Base-by-base conservation (phyloP, 2,329 filamentous ascomycete genomes). In the Colletotrichum costaricense region DNA sequence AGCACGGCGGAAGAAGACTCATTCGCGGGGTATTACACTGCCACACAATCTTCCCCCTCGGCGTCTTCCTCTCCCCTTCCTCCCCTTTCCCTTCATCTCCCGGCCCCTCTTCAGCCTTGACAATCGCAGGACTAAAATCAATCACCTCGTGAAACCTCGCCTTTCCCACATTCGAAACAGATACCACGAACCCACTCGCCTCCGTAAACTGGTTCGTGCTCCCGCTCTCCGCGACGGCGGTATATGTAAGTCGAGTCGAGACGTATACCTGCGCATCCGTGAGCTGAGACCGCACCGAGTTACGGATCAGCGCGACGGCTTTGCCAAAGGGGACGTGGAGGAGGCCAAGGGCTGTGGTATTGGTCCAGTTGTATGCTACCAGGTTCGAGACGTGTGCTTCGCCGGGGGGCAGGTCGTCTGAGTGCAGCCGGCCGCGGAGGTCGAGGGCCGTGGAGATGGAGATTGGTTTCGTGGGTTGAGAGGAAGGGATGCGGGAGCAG, bases 351-450 rank as follows among this genome's bases (percentile, higher is more conserved):
- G 67, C 62, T 6, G 42, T 70, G 19, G 66, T 56, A 6, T 52
- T 69, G 2, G 70, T 73, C 70, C 70, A 73, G 67, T 72, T 73
- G 35, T 73, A 71, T 2, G 67, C 71, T 7, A 73, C 62, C 8
- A 73, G 28, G n/a, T 72, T 71, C 2, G 67, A 58, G 12, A 73
- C 56, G 58, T 73, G 67, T 9, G 63, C 71, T 2, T 60, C 46
- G 26, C 67, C 49, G 5, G 46, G 1, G 2, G 67, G 56, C 56
- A 73, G 62, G 16, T 73, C 70, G 14, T 57, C 68, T 2, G 54
- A 35, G 49, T 62, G 60, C 9, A 73, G 63, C 9, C 68, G 67
- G 16, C 67, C 62, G 8, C 67, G 67, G 28, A 72, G 67, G 26
- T 73, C 71, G 7, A 73, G 67, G n/a, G 71, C 71, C 3, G 67